These are phyloP conservation scores for Penstemon eatonii DNA, from an alignment of 257 asterid genomes.

Conservation along the genomic window DNA sequence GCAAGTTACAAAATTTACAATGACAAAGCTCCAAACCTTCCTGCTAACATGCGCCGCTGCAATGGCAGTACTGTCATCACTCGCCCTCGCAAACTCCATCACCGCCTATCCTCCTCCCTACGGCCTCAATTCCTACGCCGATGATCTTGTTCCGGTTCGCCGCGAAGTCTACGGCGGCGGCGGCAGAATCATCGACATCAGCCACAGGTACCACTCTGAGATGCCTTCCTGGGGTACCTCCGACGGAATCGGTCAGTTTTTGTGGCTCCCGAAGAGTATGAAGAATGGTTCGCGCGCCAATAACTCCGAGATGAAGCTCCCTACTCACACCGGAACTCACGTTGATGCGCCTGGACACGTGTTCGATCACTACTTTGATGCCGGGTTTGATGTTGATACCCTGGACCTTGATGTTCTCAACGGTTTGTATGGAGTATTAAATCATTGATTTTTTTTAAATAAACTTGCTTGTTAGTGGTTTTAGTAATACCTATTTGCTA, in stretches of 20 bases:
- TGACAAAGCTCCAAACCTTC: constrained; percentile 22
- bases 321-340: constrained; percentile 86
- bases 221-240: constrained; percentile 71
- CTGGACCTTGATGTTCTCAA: constrained; percentile 89
- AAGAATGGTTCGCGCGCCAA: constrained; percentile 77
- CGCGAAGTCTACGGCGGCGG: constrained; percentile 79
- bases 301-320: constrained; percentile 81
- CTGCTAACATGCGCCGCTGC: constrained; percentile 37
- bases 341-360: constrained; percentile 95
- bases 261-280: constrained; percentile 70
- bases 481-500: too few relatives aligned
- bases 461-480: too few relatives aligned
- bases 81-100: constrained; percentile 33
- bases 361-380: constrained; percentile 73
- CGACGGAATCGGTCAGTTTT: constrained; percentile 68
- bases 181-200: constrained; percentile 78
- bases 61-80: constrained; percentile 21
- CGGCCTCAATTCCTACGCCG: constrained; percentile 45
- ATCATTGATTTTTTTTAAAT: too few relatives aligned
- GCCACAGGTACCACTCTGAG: constrained; percentile 56
- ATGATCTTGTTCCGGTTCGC: constrained; percentile 53
- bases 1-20: not conserved
- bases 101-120: constrained; percentile 69
- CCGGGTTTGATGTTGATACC: constrained; percentile 90
- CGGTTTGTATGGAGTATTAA: constrained; percentile 39